Evolutionary conservation across 2,329 filamentous ascomycete species (phyloP).

Genomic region (Xylariaceae sp.): DNA sequence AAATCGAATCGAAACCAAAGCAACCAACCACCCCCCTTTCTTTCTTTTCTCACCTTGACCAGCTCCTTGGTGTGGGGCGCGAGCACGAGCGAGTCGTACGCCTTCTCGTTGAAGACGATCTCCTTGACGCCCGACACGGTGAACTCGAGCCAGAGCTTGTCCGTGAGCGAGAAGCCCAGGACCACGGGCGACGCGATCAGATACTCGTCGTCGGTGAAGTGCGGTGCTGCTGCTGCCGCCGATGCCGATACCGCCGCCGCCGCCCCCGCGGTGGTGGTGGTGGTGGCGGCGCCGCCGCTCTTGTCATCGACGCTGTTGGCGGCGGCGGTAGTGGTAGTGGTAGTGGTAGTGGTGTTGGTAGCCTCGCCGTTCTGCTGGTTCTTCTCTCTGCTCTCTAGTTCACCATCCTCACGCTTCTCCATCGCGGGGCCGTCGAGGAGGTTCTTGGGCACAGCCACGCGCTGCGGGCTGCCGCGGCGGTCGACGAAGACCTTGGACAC

Average conservation of each 20-base stretch:
- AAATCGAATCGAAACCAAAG: no score
- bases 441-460: slow-evolving; percentile 27
- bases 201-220: slow-evolving; percentile 76
- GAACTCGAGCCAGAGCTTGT: slow-evolving; percentile 89
- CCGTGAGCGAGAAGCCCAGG: slow-evolving; percentile 77
- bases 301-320: slow-evolving; percentile 32
- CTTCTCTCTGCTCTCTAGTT: no score
- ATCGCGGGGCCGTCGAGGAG: slow-evolving; percentile 28
- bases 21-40: no score
- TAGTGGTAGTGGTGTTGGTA: slow-evolving; percentile 20
- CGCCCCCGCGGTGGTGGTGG: slow-evolving; percentile 17
- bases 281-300: slow-evolving; percentile 20
- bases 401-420: slow-evolving; percentile 52
- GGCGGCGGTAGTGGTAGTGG: slow-evolving; percentile 16
- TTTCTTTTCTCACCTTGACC: slow-evolving; percentile 56
- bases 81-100: slow-evolving; percentile 76
- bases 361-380: slow-evolving; percentile 25
- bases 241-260: slow-evolving; percentile 25
- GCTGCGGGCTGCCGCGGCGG: slow-evolving; percentile 29
- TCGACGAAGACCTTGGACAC: slow-evolving; percentile 47
- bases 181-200: slow-evolving; percentile 78
- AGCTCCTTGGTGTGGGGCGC: slow-evolving; percentile 53
- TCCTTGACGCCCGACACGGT: slow-evolving; percentile 70
- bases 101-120: slow-evolving; percentile 76
- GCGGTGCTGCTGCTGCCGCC: slow-evolving; percentile 27